Conservation (phyloP, 371 early-diverging fungal species). For the Apophysomyces ossiformis region DNA sequence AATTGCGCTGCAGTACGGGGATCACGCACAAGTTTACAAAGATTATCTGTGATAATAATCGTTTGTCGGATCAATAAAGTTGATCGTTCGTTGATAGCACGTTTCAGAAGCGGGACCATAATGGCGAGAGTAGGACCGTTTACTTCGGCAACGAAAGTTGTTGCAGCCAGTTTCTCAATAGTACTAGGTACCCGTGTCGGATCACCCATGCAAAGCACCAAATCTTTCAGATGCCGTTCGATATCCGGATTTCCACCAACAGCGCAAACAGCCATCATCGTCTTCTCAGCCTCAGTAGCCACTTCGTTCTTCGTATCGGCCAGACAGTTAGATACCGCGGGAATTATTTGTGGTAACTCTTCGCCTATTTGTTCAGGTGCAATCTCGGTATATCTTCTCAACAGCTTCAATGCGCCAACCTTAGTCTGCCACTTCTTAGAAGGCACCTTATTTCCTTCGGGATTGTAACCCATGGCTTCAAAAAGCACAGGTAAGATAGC, state of each 20-base stretch:
- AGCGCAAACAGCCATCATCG: constrained; percentile 71
- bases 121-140: constrained; percentile 81
- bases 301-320: constrained; percentile 79
- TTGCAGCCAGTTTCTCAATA: constrained; percentile 75
- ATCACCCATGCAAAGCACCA: constrained; percentile 77
- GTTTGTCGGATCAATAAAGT: constrained; percentile 62
- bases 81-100: constrained; percentile 67
- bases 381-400: constrained; percentile 56
- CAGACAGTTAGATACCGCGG: constrained; percentile 72
- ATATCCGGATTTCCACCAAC: constrained; percentile 84
- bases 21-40: constrained; percentile 67
- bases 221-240: constrained; percentile 65
- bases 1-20: constrained; percentile 67
- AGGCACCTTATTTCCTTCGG: constrained; percentile 30
- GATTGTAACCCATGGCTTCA: constrained; percentile 54
- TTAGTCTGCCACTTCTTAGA: constrained; percentile 84
- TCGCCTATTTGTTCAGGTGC: constrained; percentile 72
- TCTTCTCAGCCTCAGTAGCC: constrained; percentile 40
- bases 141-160: constrained; percentile 83
- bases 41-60: constrained; percentile 63
- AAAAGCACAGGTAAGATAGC: constrained; percentile 64
- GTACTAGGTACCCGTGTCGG: constrained; percentile 70
- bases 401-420: constrained; percentile 65
- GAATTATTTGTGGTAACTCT: constrained; percentile 72
- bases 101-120: constrained; percentile 71